Base-by-base conservation (phyloP, 768 basidiomycete genomes). In the Sporobolomyces roseus region DNA sequence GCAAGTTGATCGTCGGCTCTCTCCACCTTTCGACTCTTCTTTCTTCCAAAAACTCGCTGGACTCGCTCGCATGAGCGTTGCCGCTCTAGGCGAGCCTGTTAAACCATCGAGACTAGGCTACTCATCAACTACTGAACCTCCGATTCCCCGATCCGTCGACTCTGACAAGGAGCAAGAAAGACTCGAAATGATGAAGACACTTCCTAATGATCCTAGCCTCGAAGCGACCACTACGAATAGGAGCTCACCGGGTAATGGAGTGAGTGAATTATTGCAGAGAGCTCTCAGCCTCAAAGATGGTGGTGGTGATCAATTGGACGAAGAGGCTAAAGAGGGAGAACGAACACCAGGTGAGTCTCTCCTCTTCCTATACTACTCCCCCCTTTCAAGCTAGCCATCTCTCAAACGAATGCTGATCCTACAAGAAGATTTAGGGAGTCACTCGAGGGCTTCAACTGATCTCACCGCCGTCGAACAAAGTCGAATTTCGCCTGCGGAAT, bases 201-300 rank as follows among this genome's bases (percentile, higher is more conserved):
- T n/a, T n/a, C n/a, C n/a, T n/a, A n/a, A n/a, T n/a, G n/a, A n/a
- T n/a, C n/a, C n/a, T n/a, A n/a, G n/a, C n/a, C n/a, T n/a, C n/a
- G n/a, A n/a, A n/a, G n/a, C n/a, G n/a, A n/a, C n/a, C n/a, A n/a
- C n/a, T n/a, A n/a, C n/a, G n/a, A 43, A 43, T 25, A 25, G 8
- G 50, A 29, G 25, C 27, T 30, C 50, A 29, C n/a, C 50, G n/a
- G 35, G 52, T 30, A n/a, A 32, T 4, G 43, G 29, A 10, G 45
- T 60, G 2, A 35, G 30, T 33, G 58, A 60, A 43, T 45, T 60
- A 19, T 49, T 60, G 17, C 58, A 60, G 30, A n/a, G 32, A n/a
- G 58, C 58, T 46, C 58, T 60, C 43, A 60, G 30, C 14, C 45
- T 60, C 29, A 48, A 60, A 32, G 58, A 60, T n/a, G 56, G 56